Evolutionary conservation across 2,329 filamentous ascomycete species (phyloP).

Genomic region (Aspergillus fructus): DNA sequence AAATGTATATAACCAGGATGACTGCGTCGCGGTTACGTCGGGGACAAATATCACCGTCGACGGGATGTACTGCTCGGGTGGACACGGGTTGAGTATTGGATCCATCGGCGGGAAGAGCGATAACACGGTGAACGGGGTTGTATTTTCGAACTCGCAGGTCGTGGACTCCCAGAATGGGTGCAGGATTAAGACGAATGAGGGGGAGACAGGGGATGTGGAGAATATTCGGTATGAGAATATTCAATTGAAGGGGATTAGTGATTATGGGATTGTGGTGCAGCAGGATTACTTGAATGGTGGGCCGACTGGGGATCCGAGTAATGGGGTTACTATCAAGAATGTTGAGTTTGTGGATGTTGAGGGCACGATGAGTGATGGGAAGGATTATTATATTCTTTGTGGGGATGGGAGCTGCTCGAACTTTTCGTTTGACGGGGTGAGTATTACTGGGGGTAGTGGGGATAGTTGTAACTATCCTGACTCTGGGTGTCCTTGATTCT

Average conservation of each 20-base stretch:
- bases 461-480: constrained; percentile 27
- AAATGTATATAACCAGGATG: constrained; percentile 45
- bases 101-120: constrained; percentile 48
- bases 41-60: constrained; percentile 28
- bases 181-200: constrained; percentile 43
- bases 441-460: constrained; percentile 35
- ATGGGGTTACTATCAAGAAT: constrained; percentile 39
- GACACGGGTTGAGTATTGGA: constrained; percentile 35
- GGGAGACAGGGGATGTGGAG: constrained; percentile 39
- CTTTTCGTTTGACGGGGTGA: constrained; percentile 37
- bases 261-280: constrained; percentile 54
- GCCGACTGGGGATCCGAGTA: constrained; percentile 38
- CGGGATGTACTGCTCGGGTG: constrained; percentile 38
- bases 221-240: constrained; percentile 51
- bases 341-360: constrained; percentile 37
- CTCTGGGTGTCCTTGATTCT: constrained; percentile 9
- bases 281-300: constrained; percentile 55
- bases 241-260: constrained; percentile 43
- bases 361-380: constrained; percentile 34
- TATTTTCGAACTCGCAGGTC: constrained; percentile 52
- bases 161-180: constrained; percentile 42
- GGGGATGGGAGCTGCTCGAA: constrained; percentile 40
- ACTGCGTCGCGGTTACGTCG: constrained; percentile 35
- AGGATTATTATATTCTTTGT: constrained; percentile 41
- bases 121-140: constrained; percentile 55